A percentile compares a stretch with the other conserved stretches of the same genome.
These are phyloP conservation scores for Jackrogersella minutella DNA, from an alignment of 495 filamentous ascomycete genomes.

Conservation along the genomic window DNA sequence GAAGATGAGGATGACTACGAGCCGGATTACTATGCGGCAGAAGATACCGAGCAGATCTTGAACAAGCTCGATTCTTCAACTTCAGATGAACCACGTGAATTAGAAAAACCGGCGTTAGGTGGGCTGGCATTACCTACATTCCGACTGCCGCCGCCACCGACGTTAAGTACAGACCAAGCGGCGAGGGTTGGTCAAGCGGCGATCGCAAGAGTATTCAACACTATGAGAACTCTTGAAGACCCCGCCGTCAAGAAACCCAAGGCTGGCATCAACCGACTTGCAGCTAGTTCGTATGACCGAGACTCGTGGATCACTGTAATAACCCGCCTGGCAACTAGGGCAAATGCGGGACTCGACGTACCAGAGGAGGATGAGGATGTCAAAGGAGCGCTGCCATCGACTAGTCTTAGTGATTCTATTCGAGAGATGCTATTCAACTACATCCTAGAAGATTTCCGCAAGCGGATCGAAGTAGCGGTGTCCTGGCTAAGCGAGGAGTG, in stretches of 20 bases:
- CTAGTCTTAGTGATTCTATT: constrained; percentile 68
- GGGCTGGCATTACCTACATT: constrained; percentile 68
- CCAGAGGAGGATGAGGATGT: constrained; percentile 60
- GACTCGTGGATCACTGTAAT: constrained; percentile 92
- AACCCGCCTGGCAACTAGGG: constrained; percentile 83
- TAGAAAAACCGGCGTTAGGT: constrained; percentile 37
- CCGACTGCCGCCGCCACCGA: constrained; percentile 78
- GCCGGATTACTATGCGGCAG: constrained; percentile 76
- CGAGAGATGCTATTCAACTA: constrained; percentile 82
- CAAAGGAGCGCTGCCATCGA: constrained; percentile 31
- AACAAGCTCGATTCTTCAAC: constrained; percentile 74
- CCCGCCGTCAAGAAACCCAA: constrained; percentile 60
- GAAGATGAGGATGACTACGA: constrained; percentile 93
- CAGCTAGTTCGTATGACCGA: constrained; percentile 83
- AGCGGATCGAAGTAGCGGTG: constrained; percentile 83
- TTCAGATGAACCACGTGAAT: constrained; percentile 53
- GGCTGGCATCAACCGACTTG: constrained; percentile 81
- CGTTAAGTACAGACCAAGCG: constrained; percentile 71
- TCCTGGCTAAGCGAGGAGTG: constrained; percentile 97
- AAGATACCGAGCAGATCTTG: constrained; percentile 74
- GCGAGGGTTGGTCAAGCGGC: constrained; percentile 72
- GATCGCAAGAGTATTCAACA: constrained; percentile 77
- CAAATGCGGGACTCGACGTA: constrained; percentile 70
- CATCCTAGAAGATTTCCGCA: constrained; percentile 88
- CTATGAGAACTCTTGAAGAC: constrained; percentile 72